Conservation (phyloP, 2,329 filamentous ascomycete genomes). For the Arthrobotrys sphaeroides region DNA sequence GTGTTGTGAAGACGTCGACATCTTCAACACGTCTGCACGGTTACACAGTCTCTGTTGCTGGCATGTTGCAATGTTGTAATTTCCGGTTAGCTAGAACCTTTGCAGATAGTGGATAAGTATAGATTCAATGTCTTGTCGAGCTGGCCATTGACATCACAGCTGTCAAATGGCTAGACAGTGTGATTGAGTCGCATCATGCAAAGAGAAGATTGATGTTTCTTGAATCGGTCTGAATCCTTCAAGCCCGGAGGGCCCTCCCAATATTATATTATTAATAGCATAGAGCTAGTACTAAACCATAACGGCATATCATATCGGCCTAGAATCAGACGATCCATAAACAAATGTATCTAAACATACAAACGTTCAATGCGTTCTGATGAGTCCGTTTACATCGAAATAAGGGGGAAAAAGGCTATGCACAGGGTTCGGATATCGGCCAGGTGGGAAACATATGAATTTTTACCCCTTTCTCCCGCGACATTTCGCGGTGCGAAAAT, state of each 20-base stretch:
- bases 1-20: background rate
- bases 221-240: background rate
- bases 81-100: too few relatives aligned
- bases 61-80: background rate
- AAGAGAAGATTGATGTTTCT: too few relatives aligned
- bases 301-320: background rate
- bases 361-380: conserved; percentile 17
- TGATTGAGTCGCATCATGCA: conserved; percentile 1
- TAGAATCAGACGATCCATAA: conserved; percentile 8
- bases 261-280: conserved; percentile 12
- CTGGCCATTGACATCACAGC: conserved; percentile 1
- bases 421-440: conserved; percentile 27
- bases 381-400: too few relatives aligned
- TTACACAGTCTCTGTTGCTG: background rate
- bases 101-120: background rate
- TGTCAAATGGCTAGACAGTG: background rate
- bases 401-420: background rate
- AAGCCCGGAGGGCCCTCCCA: background rate
- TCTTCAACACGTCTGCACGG: background rate
- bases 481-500: conserved; percentile 2
- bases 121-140: conserved; percentile 6
- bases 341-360: conserved; percentile 25
- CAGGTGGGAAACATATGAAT: background rate
- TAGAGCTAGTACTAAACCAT: background rate
- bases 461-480: conserved; percentile 15